Conservation (phyloP, 176 grass and related monocot species). For the sorghum (Sorghum bicolor) region Sorghum_bicolor_NCBIv3 NC_012875.2:49359501-49360000, state of each 20-base stretch:
- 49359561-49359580: conserved; percentile 17
- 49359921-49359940: not conserved
- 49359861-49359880: not conserved
- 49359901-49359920: not conserved
- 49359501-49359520: conserved; percentile 41
- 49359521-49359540: conserved; percentile 22
- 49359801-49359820: conserved; percentile 40
- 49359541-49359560: conserved; percentile 6
- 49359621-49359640: conserved; percentile 28
- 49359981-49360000: not conserved
- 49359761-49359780: conserved; percentile 51
- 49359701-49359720: conserved; percentile 19
- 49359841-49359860: conserved; percentile 15
- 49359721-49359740: conserved; percentile 1
- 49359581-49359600: conserved; percentile 81
- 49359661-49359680: conserved; percentile 56
- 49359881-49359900: not conserved
- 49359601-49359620: conserved; percentile 63
- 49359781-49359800: conserved; percentile 1
- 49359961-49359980: conserved; percentile 9
- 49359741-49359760: conserved; percentile 69
- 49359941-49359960: not conserved
- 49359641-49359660: conserved; percentile 34
- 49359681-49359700: conserved; percentile 35
- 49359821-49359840: conserved; percentile 11